Base-by-base conservation (phyloP, 2,329 filamentous ascomycete species). In the Myrmaecium sp. region DNA sequence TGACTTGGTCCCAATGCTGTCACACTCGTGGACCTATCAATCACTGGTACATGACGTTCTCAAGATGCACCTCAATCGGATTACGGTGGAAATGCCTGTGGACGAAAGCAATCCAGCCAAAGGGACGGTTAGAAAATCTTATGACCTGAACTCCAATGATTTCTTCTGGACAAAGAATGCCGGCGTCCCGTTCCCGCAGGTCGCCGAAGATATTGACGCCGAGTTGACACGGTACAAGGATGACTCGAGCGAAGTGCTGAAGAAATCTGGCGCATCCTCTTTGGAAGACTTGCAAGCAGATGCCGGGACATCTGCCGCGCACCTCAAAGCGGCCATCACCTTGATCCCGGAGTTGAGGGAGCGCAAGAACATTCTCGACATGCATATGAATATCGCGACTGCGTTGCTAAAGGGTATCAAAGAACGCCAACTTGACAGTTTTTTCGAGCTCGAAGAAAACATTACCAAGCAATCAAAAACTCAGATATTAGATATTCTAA, bases 351-450 rank as follows among this genome's bases (percentile, higher is more conserved):
- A 95, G 50, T 63, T 98, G 37, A 67, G 83, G 35, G 89, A 95
- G 51, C 74, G 89, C 32, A 98, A 98, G 49, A 74, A 75, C n/a
- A 68, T 76, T 12, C 66, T 98, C 4, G 89, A 94, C 47, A 95
- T 94, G 79, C 89, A 98, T 51, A 98, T 98, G 89, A 94, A 92
- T 47, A 93, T 95, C 32, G 64, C 91, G 3, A 86, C 84, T 2
- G 80, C 81, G 1, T 49, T 77, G 6, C 53, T 76, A 30, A 69
- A 74, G 40, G 84, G 83, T 2, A 93, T 95, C 52, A 94, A 95
- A 48, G 81, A 92, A 40, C 74, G 89, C 10, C 84, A 95, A 50
- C 62, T 98, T 5, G 89, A 98, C 48, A 89, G 89, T 48, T 98
- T 80, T 54, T 98, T 91, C 57, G 82, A 95, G 47, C 60, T 93